These are phyloP conservation scores for Trametes cubensis DNA, from an alignment of 768 basidiomycete genomes.

Conservation along the genomic window DNA sequence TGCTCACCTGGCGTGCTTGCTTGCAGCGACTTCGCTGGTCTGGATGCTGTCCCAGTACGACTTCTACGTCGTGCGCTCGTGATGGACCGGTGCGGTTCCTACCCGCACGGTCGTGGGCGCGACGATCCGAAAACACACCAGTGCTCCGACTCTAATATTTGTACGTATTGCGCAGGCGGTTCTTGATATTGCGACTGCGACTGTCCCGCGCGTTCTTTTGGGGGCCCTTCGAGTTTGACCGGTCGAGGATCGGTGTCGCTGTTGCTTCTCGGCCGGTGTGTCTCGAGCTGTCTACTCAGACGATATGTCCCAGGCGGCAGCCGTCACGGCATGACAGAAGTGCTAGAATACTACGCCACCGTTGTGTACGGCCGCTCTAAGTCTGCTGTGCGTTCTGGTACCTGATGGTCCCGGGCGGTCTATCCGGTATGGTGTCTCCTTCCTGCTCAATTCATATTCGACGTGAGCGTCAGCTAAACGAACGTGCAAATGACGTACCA, in stretches of 20 bases:
- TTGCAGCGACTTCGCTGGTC: constrained; percentile 62
- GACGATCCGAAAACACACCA: background rate
- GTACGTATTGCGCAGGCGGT: background rate
- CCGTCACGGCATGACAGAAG: background rate
- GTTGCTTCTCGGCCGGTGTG: background rate
- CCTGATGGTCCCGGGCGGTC: background rate
- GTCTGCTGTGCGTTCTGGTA: background rate
- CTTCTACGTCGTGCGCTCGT: constrained; percentile 70
- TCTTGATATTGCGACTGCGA: background rate
- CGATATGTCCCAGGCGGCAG: background rate
- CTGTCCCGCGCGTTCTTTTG: constrained; percentile 8
- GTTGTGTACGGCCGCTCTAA: background rate
- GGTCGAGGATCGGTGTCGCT: background rate
- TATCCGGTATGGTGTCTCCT: background rate
- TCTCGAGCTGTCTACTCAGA: background rate
- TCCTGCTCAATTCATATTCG: background rate
- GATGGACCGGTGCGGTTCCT: constrained; percentile 13
- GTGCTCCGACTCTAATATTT: background rate
- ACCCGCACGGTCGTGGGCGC: constrained; percentile 1
- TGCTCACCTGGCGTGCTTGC: constrained; percentile 11
- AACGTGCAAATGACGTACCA: constrained; percentile 8
- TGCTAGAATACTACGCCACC: background rate
- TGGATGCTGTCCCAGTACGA: constrained; percentile 90
- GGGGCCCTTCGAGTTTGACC: constrained; percentile 5
- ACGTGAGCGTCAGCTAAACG: background rate